Base-by-base conservation (phyloP, 2,329 filamentous ascomycete genomes). In the Penicillium expansum region DNA sequence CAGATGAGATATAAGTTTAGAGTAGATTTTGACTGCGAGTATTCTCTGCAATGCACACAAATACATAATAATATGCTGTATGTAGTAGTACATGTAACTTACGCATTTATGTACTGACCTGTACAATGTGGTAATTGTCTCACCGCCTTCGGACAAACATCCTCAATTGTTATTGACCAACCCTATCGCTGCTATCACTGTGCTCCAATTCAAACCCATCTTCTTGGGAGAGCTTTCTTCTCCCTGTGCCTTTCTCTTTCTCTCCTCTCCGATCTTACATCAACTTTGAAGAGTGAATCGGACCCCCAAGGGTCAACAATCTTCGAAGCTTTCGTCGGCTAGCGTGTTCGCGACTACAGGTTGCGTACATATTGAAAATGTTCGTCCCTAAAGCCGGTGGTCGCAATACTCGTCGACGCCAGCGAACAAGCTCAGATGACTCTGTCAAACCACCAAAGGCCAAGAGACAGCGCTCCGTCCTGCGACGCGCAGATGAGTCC, bases 381-480 rank as follows among this genome's bases (percentile, higher is more conserved):
- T 76, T 76, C 61, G 71, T 74, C 39, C 72, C 71, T 43, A 75
- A 70, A 64, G 62, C 68, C 33, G 53, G 72, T 44, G 61, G 66
- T 49, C 71, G 73, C 52, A 75, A 69, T 56, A 67, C 73, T 59
- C 69, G 74, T 55, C 67, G 75, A 54, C 73, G 75, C 54, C 75
- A 74, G 55, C 70, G 75, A 60, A 73, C 73, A 50, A 71, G 71
- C 60, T 76, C 75, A 35, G 77, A 79, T 58, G 78, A 80, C 54
- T 74, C 74, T 13, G 68, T 75, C 37, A 76, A 77, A 41, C 72
- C 74, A 48, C 78, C 77, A 18, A 74, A 72, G 56, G 72, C 78
- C 13, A 80, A 80, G 66, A 73, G 77, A 61, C 76, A 79, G 60
- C 72, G 77, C 58, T 79, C 77, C n/a, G 69, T 68, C 35, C 61